Conservation (phyloP, 345 rosid species). For the Eucalyptus curtisii region DNA sequence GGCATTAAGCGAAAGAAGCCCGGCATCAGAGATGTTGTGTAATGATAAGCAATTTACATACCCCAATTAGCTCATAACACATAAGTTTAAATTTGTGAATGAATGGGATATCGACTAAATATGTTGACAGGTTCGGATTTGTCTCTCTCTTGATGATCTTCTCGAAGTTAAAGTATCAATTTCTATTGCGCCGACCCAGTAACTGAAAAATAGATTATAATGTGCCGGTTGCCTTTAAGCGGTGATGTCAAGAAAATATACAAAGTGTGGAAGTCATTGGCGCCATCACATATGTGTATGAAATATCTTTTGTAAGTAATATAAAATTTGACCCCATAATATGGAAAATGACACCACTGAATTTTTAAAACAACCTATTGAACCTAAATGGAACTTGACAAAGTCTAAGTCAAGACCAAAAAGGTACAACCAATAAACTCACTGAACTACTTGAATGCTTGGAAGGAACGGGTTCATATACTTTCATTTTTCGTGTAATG, state of each 20-base stretch:
- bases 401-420: neutral
- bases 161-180: neutral
- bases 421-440: neutral
- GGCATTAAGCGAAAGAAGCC: neutral
- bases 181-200: neutral
- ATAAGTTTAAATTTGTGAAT: neutral
- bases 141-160: neutral
- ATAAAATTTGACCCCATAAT: neutral
- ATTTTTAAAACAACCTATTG: neutral
- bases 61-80: neutral
- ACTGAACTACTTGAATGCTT: neutral
- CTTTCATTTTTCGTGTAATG: neutral
- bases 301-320: neutral
- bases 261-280: neutral
- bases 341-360: neutral
- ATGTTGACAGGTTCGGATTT: neutral
- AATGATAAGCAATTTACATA: neutral
- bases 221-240: neutral
- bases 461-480: neutral
- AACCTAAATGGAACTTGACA: neutral
- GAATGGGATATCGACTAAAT: rapidly evolving
- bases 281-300: neutral
- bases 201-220: neutral
- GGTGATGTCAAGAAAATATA: neutral
- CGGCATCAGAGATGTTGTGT: neutral